Conservation (phyloP, 2,329 filamentous ascomycete genomes). For the Alternaria sp. region DNA sequence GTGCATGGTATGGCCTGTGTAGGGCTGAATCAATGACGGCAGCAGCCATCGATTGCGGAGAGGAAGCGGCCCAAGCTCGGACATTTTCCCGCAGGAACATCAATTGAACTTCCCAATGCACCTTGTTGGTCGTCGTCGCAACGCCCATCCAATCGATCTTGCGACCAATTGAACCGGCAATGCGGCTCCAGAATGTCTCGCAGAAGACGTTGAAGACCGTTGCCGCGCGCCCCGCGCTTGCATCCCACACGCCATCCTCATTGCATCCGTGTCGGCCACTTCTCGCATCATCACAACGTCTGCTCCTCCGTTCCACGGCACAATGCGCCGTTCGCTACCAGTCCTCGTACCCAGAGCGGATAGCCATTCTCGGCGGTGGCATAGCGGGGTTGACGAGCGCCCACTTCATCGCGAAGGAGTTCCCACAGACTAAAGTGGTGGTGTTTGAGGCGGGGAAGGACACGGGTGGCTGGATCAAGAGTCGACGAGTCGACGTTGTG, state of each 20-base stretch:
- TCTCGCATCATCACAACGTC: slow-evolving; percentile 22
- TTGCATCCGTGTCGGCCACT: slow-evolving; percentile 12
- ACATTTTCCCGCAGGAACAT: slow-evolving; percentile 7
- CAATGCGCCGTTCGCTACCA: slow-evolving; percentile 22
- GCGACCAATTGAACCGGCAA: slow-evolving; percentile 38
- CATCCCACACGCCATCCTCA: slow-evolving; percentile 21
- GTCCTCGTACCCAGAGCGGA: slow-evolving; percentile 41
- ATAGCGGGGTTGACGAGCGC: slow-evolving; percentile 60
- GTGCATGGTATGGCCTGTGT: slow-evolving; percentile 6
- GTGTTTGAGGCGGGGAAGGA: slow-evolving; percentile 76
- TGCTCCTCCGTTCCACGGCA: slow-evolving; percentile 7
- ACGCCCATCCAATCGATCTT: not conserved
- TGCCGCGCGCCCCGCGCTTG: slow-evolving; percentile 24
- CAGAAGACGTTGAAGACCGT: slow-evolving; percentile 41
- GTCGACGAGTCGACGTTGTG: slow-evolving; percentile 65
- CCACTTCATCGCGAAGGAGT: slow-evolving; percentile 74
- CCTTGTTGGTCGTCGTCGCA: slow-evolving; percentile 7
- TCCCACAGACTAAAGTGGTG: slow-evolving; percentile 74
- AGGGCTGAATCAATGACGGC: slow-evolving; percentile 20
- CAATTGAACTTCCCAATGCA: slow-evolving; percentile 3
- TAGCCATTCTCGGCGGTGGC: slow-evolving; percentile 60
- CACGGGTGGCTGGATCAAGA: slow-evolving; percentile 85
- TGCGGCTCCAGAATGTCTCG: slow-evolving; percentile 45
- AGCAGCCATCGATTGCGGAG: slow-evolving; percentile 1
- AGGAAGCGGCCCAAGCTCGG: slow-evolving; percentile 12